phyloP scores from a whole-genome alignment of 306 rosid species.

The Dalbergia cultrata region DNA sequence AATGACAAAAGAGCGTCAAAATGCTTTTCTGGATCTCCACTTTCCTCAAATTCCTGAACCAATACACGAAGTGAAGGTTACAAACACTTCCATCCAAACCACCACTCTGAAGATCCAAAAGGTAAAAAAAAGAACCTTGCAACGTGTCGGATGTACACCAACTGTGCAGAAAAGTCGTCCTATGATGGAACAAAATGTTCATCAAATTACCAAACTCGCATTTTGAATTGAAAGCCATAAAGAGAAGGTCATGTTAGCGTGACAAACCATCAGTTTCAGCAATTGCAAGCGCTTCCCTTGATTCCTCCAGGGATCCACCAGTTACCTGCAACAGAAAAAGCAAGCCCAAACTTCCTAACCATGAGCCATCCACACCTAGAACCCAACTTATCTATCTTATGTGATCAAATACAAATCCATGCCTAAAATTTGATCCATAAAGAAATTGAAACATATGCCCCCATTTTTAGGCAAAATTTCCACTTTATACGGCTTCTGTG shows the following conservation, averaged over 20 bases:
- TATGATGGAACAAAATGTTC: conserved; percentile 45
- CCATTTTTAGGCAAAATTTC: neutral
- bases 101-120: conserved; percentile 6
- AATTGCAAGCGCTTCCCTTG: conserved; percentile 88
- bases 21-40: conserved; percentile 91
- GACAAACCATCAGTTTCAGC: conserved; percentile 88
- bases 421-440: neutral
- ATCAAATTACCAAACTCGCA: conserved; percentile 42
- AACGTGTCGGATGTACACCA: conserved; percentile 98
- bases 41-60: conserved; percentile 85
- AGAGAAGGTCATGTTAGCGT: conserved; percentile 9
- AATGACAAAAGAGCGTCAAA: conserved; percentile 86
- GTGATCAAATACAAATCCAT: conserved; percentile 6
- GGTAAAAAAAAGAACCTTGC: conserved; percentile 73
- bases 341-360: conserved; percentile 32
- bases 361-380: conserved; percentile 2
- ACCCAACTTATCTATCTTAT: neutral
- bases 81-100: conserved; percentile 45
- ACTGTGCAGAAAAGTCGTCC: conserved; percentile 95
- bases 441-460: conserved; percentile 1
- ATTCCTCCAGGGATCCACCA: conserved; percentile 96
- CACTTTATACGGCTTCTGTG: too few relatives aligned
- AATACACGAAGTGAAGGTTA: conserved; percentile 42
- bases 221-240: conserved; percentile 26
- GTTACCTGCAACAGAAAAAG: conserved; percentile 72